These are phyloP conservation scores for Lolium rigidum DNA, from an alignment of 176 grass and related monocot genomes.

Conservation along the genomic window DNA sequence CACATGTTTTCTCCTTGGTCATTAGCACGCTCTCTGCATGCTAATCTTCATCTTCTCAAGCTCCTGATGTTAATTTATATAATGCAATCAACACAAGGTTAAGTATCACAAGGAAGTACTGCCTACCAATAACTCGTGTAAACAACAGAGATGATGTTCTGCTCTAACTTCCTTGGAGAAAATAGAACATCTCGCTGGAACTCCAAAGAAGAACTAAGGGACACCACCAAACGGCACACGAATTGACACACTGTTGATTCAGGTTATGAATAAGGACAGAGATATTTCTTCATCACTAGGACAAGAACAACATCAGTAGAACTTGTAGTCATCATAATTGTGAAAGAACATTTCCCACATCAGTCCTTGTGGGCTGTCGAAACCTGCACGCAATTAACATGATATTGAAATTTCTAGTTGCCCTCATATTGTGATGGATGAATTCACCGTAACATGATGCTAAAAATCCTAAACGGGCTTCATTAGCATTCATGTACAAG, in stretches of 20 bases:
- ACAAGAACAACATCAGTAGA: conserved; percentile 28
- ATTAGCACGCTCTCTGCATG: too few species aligned
- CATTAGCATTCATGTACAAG: neutral
- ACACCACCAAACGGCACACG: conserved; percentile 74
- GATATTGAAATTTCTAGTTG: neutral
- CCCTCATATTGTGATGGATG: neutral
- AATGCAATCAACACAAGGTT: too few species aligned
- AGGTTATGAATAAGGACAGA: neutral
- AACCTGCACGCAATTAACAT: conserved; percentile 53
- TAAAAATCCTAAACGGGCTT: neutral
- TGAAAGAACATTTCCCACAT: conserved; percentile 97
- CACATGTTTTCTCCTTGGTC: too few species aligned
- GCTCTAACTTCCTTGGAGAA: conserved; percentile 69
- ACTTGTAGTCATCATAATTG: conserved; percentile 79
- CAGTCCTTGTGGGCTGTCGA: conserved; percentile 58
- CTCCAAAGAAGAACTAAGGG: conserved; percentile 87
- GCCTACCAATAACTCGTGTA: conserved; percentile 10
- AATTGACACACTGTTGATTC: conserved; percentile 4
- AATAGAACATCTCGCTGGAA: conserved; percentile 74
- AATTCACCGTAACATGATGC: neutral
- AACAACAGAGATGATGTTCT: neutral
- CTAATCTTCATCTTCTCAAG: too few species aligned
- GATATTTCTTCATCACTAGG: neutral
- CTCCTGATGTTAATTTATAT: too few species aligned
- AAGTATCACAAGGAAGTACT: too few species aligned